A percentile compares a stretch with the other conserved stretches of the same genome.
Evolutionary conservation across 1,139 yeast species (phyloP).

Genomic region (Sugiyamaella novakii): DNA sequence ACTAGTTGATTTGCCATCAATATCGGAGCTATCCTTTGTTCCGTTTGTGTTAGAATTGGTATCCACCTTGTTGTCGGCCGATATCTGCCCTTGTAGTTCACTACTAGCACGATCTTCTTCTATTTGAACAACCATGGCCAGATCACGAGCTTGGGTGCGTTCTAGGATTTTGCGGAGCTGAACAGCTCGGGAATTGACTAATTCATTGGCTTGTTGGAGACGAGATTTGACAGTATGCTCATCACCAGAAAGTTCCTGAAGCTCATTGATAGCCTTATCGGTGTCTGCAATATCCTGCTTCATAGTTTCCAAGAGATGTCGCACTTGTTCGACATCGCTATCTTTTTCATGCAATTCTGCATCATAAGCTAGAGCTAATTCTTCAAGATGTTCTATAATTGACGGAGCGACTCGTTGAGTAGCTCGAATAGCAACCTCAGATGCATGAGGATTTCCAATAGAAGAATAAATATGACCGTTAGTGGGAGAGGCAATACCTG

Average conservation of each 20-base stretch:
- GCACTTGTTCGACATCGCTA: slow-evolving; percentile 50
- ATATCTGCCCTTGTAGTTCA: slow-evolving; percentile 35
- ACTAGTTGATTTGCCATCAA: slow-evolving; percentile 22
- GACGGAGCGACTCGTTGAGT: slow-evolving; percentile 49
- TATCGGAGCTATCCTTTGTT: slow-evolving; percentile 6
- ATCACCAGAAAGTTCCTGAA: slow-evolving; percentile 39
- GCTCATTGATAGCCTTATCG: slow-evolving; percentile 39
- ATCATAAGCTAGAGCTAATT: slow-evolving; percentile 59
- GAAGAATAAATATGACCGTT: slow-evolving; percentile 16
- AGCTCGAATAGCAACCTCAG: slow-evolving; percentile 55
- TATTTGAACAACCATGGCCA: slow-evolving; percentile 51
- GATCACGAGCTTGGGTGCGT: slow-evolving; percentile 56
- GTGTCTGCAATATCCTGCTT: slow-evolving; percentile 46
- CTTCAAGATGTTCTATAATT: slow-evolving; percentile 52
- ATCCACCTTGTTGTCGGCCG: too few relatives aligned
- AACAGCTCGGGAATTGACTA: slow-evolving; percentile 38
- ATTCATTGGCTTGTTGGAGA: slow-evolving; percentile 37
- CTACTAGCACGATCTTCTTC: slow-evolving; percentile 48
- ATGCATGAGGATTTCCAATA: slow-evolving; percentile 38
- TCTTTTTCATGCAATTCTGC: slow-evolving; percentile 55
- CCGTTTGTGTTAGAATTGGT: neutral
- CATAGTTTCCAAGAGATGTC: slow-evolving; percentile 46
- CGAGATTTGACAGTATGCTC: slow-evolving; percentile 35
- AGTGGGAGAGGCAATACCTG: neutral
- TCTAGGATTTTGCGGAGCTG: slow-evolving; percentile 51